phyloP scores from a whole-genome alignment of 2,329 filamentous ascomycete species.

The Exophiala sideris region DNA sequence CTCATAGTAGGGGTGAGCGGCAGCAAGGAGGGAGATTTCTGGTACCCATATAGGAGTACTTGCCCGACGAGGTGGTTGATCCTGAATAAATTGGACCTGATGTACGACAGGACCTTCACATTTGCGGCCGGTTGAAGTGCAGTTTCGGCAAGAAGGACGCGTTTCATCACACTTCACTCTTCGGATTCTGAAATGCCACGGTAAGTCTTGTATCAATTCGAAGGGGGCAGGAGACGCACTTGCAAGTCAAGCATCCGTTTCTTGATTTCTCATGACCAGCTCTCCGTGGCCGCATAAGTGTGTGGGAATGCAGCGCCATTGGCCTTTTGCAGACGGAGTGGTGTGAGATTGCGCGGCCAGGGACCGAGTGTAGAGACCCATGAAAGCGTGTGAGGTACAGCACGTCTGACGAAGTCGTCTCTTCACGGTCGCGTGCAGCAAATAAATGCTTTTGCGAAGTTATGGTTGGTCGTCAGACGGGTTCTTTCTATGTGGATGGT shows the following conservation, averaged over 20 bases:
- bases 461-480: too few species aligned
- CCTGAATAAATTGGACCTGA: slow-evolving; percentile 12
- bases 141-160: slow-evolving; percentile 28
- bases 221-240: slow-evolving; percentile 10
- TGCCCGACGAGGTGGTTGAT: neutral
- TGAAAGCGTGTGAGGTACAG: too few species aligned
- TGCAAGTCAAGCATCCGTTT: slow-evolving; percentile 27
- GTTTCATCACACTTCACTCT: slow-evolving; percentile 32
- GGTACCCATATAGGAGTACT: slow-evolving; percentile 12
- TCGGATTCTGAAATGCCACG: slow-evolving; percentile 20
- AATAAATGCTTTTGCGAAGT: too few species aligned
- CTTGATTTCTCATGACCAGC: slow-evolving; percentile 16
- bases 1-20: slow-evolving; percentile 13
- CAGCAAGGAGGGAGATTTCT: slow-evolving; percentile 9
- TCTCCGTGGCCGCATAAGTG: slow-evolving; percentile 5
- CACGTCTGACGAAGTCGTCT: too few species aligned
- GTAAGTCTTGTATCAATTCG: neutral
- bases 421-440: too few species aligned
- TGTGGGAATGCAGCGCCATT: neutral
- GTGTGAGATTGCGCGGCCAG: neutral
- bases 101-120: slow-evolving; percentile 27
- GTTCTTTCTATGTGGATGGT: too few species aligned
- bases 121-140: slow-evolving; percentile 25
- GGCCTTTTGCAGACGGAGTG: slow-evolving; percentile 1
- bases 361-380: neutral